phyloP scores from a whole-genome alignment of 164 flowering plant species.

The Liriodendron chinense region DNA sequence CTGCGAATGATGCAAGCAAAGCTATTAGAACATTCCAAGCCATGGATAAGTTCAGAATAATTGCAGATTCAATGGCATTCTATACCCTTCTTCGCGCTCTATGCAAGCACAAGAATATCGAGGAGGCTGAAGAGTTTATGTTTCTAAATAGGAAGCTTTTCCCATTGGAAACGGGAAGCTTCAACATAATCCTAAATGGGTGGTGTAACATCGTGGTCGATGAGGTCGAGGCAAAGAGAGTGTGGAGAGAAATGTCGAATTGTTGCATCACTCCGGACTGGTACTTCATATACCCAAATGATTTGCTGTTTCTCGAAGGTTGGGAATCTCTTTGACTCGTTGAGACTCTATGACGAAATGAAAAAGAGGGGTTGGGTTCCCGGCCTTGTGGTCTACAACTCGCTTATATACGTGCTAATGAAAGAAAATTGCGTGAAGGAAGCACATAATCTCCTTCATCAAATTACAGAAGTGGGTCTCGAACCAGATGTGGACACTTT shows the following conservation, averaged over 20 bases:
- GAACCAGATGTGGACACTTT: slow-evolving; percentile 59
- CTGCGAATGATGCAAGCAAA: slow-evolving; percentile 54
- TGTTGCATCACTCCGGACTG: slow-evolving; percentile 66
- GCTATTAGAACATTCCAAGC: slow-evolving; percentile 69
- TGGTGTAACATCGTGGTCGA: slow-evolving; percentile 77
- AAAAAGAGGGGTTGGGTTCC: slow-evolving; percentile 71
- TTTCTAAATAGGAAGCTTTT: slow-evolving; percentile 60
- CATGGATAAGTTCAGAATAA: slow-evolving; percentile 65
- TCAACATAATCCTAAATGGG: slow-evolving; percentile 81
- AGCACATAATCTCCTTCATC: slow-evolving; percentile 62
- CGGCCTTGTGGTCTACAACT: slow-evolving; percentile 64
- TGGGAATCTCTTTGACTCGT: slow-evolving; percentile 77
- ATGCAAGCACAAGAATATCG: slow-evolving; percentile 68
- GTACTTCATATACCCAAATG: slow-evolving; percentile 63
- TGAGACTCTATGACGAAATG: slow-evolving; percentile 88
- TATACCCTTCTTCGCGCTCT: slow-evolving; percentile 49
- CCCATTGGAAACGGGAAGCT: slow-evolving; percentile 64
- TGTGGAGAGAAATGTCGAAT: slow-evolving; percentile 92
- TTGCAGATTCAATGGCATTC: slow-evolving; percentile 55
- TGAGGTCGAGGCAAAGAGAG: slow-evolving; percentile 76
- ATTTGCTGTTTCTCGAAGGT: slow-evolving; percentile 81
- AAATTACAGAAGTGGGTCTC: slow-evolving; percentile 55
- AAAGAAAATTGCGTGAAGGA: slow-evolving; percentile 72
- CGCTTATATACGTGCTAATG: slow-evolving; percentile 65
- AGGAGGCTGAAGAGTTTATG: slow-evolving; percentile 92